Evolutionary conservation across 352 stramenopile species (phyloP).

Genomic region (Plasmopara viticola): DNA sequence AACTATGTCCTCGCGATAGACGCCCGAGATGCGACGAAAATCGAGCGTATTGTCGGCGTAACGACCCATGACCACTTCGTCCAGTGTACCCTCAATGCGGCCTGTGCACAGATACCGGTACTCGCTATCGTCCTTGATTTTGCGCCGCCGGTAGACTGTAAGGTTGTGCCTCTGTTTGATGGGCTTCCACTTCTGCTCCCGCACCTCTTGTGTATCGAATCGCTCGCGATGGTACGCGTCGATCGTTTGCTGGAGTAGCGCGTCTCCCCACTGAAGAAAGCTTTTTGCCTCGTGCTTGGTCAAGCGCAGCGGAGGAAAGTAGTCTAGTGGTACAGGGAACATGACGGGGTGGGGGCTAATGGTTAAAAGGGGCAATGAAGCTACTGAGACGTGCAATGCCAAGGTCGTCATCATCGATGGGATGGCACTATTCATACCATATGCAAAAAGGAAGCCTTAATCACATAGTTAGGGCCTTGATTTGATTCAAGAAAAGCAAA

Average conservation of each 20-base stretch:
- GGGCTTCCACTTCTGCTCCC: slow-evolving; percentile 61
- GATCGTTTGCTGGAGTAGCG: slow-evolving; percentile 59
- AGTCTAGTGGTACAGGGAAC: slow-evolving; percentile 57
- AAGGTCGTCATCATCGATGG: slow-evolving; percentile 3
- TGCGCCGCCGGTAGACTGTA: slow-evolving; percentile 52
- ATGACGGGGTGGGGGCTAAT: slow-evolving; percentile 4
- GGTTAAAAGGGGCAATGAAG: slow-evolving; percentile 4
- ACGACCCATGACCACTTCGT: slow-evolving; percentile 68
- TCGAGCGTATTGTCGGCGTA: slow-evolving; percentile 67
- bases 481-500: too few species aligned
- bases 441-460: too few species aligned
- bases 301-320: slow-evolving; percentile 49
- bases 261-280: slow-evolving; percentile 61
- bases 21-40: slow-evolving; percentile 62
- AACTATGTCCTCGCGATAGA: slow-evolving; percentile 72
- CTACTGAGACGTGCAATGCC: slow-evolving; percentile 10
- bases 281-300: slow-evolving; percentile 36
- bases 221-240: slow-evolving; percentile 63
- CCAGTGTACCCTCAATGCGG: slow-evolving; percentile 57
- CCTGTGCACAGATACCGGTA: slow-evolving; percentile 62
- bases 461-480: too few species aligned
- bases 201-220: slow-evolving; percentile 51
- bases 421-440: too few species aligned
- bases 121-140: slow-evolving; percentile 37
- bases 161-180: slow-evolving; percentile 59